Conservation (phyloP, 164 flowering plant species). For the Piper longum region DNA sequence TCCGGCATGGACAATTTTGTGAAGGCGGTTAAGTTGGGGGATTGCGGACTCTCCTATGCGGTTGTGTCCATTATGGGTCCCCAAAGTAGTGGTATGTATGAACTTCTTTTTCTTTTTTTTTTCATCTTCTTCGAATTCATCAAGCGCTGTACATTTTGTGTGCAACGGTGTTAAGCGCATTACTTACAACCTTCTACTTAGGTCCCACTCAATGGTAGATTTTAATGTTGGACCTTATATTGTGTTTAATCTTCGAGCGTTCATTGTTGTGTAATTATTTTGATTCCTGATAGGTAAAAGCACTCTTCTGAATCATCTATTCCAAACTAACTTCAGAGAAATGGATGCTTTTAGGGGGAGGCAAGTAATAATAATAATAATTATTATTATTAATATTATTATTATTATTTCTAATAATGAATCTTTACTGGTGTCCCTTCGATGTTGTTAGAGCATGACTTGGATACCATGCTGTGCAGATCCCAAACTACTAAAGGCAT, state of each 20-base stretch:
- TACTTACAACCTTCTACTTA: too few species aligned
- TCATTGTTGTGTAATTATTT: too few species aligned
- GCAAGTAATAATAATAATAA: too few species aligned
- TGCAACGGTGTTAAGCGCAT: too few species aligned
- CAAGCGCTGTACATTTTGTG: background rate
- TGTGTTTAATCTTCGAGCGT: too few species aligned
- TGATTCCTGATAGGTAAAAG: constrained; percentile 60
- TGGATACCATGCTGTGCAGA: constrained; percentile 24
- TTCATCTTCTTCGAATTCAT: too few species aligned
- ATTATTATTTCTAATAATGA: background rate
- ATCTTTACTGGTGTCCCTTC: background rate
- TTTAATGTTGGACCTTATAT: too few species aligned
- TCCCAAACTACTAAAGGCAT: constrained; percentile 94
- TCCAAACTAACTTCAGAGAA: constrained; percentile 78
- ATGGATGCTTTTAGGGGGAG: constrained; percentile 97
- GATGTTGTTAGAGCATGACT: background rate
- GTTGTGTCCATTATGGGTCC: constrained; percentile 98
- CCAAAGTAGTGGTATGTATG: constrained; percentile 86
- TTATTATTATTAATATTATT: background rate
- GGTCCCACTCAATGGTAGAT: too few species aligned
- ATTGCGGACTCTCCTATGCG: constrained; percentile 95
- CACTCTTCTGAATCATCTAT: constrained; percentile 74
- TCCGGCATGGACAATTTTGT: constrained; percentile 50
- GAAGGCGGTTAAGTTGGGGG: constrained; percentile 63
- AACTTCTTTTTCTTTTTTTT: background rate